Evolutionary conservation across 768 basidiomycete species (phyloP).

Genomic region (Hemileccinum rubropunctum): DNA sequence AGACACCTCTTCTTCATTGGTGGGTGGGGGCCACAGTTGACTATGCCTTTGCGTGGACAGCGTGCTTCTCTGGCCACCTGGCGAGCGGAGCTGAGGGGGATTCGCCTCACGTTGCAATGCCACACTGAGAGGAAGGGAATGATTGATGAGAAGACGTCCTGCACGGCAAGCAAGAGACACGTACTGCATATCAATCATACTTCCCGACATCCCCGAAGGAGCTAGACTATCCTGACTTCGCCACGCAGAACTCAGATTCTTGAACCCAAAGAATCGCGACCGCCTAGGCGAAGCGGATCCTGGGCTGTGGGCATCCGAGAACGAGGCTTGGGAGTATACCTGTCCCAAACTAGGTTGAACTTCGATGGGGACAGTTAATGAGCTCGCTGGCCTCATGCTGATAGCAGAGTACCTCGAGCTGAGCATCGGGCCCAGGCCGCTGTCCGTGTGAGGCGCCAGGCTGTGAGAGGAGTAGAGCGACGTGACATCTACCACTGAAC

Average conservation of each 20-base stretch:
- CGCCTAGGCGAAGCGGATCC: slow-evolving; percentile 65
- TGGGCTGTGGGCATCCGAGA: slow-evolving; percentile 76
- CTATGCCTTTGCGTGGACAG: slow-evolving; percentile 42
- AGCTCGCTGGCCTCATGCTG: slow-evolving; percentile 59
- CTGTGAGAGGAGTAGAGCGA: slow-evolving; percentile 72
- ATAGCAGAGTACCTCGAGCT: slow-evolving; percentile 60
- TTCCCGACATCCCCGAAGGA: slow-evolving; percentile 78
- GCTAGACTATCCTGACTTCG: slow-evolving; percentile 80
- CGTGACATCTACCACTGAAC: slow-evolving; percentile 67
- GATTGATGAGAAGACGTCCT: slow-evolving; percentile 6
- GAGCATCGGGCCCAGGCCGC: slow-evolving; percentile 51
- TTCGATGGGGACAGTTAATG: slow-evolving; percentile 56
- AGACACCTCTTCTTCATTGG: slow-evolving; percentile 32
- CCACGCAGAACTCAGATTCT: slow-evolving; percentile 69
- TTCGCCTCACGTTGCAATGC: slow-evolving; percentile 70
- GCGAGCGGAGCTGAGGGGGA: slow-evolving; percentile 29
- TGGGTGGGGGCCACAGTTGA: slow-evolving; percentile 49
- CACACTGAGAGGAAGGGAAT: slow-evolving; percentile 45
- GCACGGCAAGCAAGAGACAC: slow-evolving; percentile 29
- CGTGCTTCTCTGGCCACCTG: slow-evolving; percentile 34
- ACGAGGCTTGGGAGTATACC: slow-evolving; percentile 74
- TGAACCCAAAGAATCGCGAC: slow-evolving; percentile 76
- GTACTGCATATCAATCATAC: slow-evolving; percentile 93
- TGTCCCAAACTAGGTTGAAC: slow-evolving; percentile 57
- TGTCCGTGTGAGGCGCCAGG: slow-evolving; percentile 52